phyloP scores from a whole-genome alignment of 768 basidiomycete genomes.

The Collybia nuda region DNA sequence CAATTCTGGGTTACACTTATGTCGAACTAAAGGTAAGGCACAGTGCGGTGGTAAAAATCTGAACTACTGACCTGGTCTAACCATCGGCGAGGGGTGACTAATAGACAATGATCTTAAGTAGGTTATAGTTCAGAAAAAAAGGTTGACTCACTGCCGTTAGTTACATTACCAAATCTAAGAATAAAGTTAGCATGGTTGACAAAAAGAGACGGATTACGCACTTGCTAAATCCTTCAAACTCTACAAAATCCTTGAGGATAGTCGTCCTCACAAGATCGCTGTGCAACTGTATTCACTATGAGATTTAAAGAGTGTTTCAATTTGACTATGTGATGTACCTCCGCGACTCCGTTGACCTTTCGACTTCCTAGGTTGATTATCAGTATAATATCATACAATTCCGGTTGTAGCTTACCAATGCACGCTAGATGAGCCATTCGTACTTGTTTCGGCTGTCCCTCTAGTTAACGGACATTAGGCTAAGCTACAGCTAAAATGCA shows the following conservation, averaged over 20 bases:
- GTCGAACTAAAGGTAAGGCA: not conserved
- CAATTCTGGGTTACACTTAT: slow-evolving; percentile 85
- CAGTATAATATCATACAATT: slow-evolving; percentile 4
- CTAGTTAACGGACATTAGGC: slow-evolving; percentile 31
- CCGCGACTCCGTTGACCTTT: slow-evolving; percentile 95
- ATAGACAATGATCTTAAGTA: not conserved
- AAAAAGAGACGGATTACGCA: slow-evolving; percentile 30
- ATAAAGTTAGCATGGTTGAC: not conserved
- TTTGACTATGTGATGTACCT: slow-evolving; percentile 38
- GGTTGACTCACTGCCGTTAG: slow-evolving; percentile 80
- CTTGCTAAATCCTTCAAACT: slow-evolving; percentile 87
- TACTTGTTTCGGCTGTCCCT: slow-evolving; percentile 83
- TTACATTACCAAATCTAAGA: slow-evolving; percentile 79
- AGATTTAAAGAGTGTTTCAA: not conserved
- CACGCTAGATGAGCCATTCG: slow-evolving; percentile 92
- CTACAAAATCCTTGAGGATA: slow-evolving; percentile 90
- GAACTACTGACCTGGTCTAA: slow-evolving; percentile 60
- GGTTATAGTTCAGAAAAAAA: not conserved
- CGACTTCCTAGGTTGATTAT: slow-evolving; percentile 52
- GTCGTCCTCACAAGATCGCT: slow-evolving; percentile 84
- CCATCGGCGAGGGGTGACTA: slow-evolving; percentile 92
- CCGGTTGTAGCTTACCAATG: slow-evolving; percentile 49
- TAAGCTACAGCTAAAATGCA: not conserved
- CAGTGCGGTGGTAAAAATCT: too few species aligned
- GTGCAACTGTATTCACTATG: slow-evolving; percentile 56